Conservation (phyloP, 2,329 filamentous ascomycete genomes). For the Penicillium aurantiogriseum region DNA sequence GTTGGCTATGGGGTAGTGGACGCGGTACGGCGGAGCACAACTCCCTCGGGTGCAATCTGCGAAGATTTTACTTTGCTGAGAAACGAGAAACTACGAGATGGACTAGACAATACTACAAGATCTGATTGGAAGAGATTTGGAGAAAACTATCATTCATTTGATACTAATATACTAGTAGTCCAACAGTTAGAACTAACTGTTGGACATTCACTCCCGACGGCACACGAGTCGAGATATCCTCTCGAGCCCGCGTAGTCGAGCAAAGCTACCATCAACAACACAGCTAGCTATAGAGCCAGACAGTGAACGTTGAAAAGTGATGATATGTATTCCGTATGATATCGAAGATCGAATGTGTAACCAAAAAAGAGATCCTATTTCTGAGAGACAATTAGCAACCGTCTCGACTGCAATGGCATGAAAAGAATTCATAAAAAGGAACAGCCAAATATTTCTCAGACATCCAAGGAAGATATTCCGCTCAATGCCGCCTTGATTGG, state of each 20-base stretch:
- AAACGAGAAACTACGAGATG: neutral
- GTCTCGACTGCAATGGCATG: slow-evolving; percentile 11
- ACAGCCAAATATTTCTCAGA: slow-evolving; percentile 32
- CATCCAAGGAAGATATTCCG: slow-evolving; percentile 43
- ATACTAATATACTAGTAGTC: neutral
- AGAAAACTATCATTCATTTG: neutral
- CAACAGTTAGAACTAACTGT: too few relatives aligned
- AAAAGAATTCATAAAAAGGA: slow-evolving; percentile 16
- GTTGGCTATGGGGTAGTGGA: slow-evolving; percentile 7
- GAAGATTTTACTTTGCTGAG: neutral
- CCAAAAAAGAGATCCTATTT: slow-evolving; percentile 6
- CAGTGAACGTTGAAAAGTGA: too few relatives aligned
- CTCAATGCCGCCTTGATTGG: slow-evolving; percentile 36
- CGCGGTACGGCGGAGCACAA: slow-evolving; percentile 30
- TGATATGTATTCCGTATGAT: neutral
- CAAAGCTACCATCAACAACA: neutral
- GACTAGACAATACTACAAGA: neutral
- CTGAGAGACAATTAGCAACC: slow-evolving; percentile 24
- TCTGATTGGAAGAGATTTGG: neutral
- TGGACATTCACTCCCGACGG: too few relatives aligned
- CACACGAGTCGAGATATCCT: neutral
- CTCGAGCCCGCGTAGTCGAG: too few relatives aligned
- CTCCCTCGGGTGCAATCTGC: slow-evolving; percentile 16
- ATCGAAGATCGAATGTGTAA: neutral
- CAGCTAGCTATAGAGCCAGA: neutral